These are phyloP conservation scores for Tricholoma saponaceum DNA, from an alignment of 768 basidiomycete species.

Conservation along the genomic window DNA sequence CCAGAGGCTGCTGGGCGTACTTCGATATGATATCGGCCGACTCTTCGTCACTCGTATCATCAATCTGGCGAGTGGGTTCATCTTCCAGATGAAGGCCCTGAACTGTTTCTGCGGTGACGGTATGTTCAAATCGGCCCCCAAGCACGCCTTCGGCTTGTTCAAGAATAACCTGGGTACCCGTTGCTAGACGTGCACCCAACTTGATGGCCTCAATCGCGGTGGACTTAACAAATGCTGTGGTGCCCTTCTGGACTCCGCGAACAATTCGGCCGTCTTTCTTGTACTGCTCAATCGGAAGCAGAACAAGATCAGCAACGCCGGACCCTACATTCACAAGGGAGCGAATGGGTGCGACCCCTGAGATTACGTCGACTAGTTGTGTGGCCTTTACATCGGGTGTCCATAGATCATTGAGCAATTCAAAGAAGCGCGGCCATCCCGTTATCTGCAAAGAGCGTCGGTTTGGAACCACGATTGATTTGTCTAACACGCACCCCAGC, in stretches of 20 bases:
- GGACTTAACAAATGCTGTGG: conserved; percentile 88
- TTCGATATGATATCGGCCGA: conserved; percentile 69
- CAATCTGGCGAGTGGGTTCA: conserved; percentile 22
- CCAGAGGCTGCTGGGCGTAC: conserved; percentile 88
- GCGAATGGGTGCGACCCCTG: conserved; percentile 93
- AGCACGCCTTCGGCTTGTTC: conserved; percentile 92
- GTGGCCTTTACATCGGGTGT: conserved; percentile 99
- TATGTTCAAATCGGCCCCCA: conserved; percentile 69
- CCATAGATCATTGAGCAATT: conserved; percentile 96
- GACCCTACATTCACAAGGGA: conserved; percentile 97
- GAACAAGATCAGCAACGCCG: conserved; percentile 91
- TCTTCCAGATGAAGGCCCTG: conserved; percentile 39
- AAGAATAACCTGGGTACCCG: conserved; percentile 95
- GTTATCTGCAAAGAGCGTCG: conserved; percentile 59
- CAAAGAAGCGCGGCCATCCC: conserved; percentile 88
- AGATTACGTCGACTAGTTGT: conserved; percentile 94
- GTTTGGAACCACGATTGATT: background rate
- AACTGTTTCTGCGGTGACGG: conserved; percentile 65
- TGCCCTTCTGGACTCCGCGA: conserved; percentile 91
- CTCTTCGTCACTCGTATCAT: conserved; percentile 38
- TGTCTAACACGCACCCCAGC: conserved; percentile 64
- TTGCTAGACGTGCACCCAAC: conserved; percentile 89
- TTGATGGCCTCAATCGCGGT: conserved; percentile 96
- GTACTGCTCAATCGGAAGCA: conserved; percentile 96
- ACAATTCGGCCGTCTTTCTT: conserved; percentile 93